Percentiles rank a stretch among this genome's conserved stretches.
Evolutionary conservation across 2,329 filamentous ascomycete species (phyloP).

Genomic region (Trichoderma sp.): DNA sequence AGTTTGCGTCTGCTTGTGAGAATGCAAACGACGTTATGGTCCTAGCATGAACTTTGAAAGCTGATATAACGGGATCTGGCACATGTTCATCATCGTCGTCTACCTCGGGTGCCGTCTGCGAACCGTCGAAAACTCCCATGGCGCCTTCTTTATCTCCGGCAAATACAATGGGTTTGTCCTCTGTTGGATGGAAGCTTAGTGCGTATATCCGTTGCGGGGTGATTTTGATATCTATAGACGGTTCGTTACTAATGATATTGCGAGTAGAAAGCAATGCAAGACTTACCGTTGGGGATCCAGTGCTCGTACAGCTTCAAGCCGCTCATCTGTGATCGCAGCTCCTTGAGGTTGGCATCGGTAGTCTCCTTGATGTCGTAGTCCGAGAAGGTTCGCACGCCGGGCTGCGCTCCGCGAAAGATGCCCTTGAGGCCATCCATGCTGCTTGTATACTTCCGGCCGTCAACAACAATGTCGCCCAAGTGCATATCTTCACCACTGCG

Average conservation of each 20-base stretch:
- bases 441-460: constrained; percentile 73
- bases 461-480: constrained; percentile 76
- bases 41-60: constrained; percentile 84
- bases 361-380: constrained; percentile 82
- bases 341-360: constrained; percentile 72
- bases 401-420: constrained; percentile 67
- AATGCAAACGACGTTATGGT: constrained; percentile 87
- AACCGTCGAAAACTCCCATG: constrained; percentile 87
- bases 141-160: constrained; percentile 93
- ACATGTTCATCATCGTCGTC: constrained; percentile 68
- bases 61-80: constrained; percentile 77
- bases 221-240: constrained; percentile 75
- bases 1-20: constrained; percentile 69
- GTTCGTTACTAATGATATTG: neutral
- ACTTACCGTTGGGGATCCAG: constrained; percentile 75
- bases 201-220: constrained; percentile 86
- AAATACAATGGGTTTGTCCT: constrained; percentile 84
- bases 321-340: constrained; percentile 74
- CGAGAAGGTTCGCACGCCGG: constrained; percentile 81
- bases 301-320: constrained; percentile 77
- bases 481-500: constrained; percentile 61
- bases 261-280: neutral
- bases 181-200: constrained; percentile 83
- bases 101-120: constrained; percentile 63
- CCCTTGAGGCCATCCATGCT: constrained; percentile 65